Base-by-base conservation (phyloP, 176 grass and related monocot species). In the Echinochloa phyllopogon region DNA sequence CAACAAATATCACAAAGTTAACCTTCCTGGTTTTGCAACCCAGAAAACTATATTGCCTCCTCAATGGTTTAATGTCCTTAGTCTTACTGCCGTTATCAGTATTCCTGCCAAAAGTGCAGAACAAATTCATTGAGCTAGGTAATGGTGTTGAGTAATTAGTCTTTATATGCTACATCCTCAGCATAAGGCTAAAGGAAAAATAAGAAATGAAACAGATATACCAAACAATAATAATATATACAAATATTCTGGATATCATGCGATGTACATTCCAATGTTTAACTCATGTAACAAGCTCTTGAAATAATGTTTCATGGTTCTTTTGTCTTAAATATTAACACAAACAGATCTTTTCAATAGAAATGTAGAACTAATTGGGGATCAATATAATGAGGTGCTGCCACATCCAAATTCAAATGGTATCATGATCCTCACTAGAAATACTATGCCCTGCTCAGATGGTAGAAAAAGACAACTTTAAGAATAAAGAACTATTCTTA, bases 1-100 rank as follows among this genome's bases (percentile, higher is more conserved):
- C 68, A 56, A 94, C 86, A 87, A 97, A 94, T 87, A 97, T 91
- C 48, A 86, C 92, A 86, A 86, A 94, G 77, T 94, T 97, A 40
- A 97, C 92, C 69, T 78, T 92, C 84, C 95, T 91, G 69, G 70
- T 94, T 63, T 82, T 78, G 74, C 70, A 89, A 88, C 10, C 78
- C 44, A 77, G 52, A 66, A 88, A 85, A 86, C 76, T 27, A 45
- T 74, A 75, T 66, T 92, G 66, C 42, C 62, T 91, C 43, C 48
- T 49, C 69, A 83, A 80, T 78, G 63, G 79, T 52, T 93, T 89
- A 57, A 88, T 85, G 51, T 50, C 81, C 40, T 85, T 56, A 56
- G 47, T 89, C 40, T 21, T 90, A 53, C 27, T 3, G 14, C 18
- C 81, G 87, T 87, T 50, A 81, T 78, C 81, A 5, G 74, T 74